phyloP scores from a whole-genome alignment of 2,329 filamentous ascomycete species.

The Apiospora rasikravindrae region DNA sequence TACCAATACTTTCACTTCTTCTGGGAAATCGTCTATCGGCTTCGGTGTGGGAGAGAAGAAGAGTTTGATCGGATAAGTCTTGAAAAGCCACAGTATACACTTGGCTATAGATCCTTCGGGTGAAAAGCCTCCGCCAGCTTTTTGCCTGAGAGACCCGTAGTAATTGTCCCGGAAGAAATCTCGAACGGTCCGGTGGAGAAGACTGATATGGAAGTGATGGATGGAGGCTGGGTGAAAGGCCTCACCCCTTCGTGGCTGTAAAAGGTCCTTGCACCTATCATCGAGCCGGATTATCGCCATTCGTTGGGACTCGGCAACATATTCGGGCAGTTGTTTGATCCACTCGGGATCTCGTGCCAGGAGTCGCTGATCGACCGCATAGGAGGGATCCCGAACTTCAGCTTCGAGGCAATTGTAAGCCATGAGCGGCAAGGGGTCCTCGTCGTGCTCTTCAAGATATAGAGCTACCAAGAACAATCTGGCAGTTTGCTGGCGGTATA shows the following conservation, averaged over 20 bases:
- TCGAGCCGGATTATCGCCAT: background rate
- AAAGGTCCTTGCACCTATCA: background rate
- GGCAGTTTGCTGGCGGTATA: background rate
- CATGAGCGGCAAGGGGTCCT: background rate
- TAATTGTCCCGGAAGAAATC: background rate
- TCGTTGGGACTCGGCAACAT: background rate
- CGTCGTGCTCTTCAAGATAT: background rate
- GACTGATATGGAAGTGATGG: background rate
- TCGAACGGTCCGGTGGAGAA: background rate
- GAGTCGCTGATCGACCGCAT: background rate
- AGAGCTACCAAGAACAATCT: background rate
- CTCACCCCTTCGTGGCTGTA: background rate
- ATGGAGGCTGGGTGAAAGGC: background rate
- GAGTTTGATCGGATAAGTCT: background rate
- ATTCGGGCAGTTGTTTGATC: background rate
- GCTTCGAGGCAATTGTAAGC: slow-evolving; percentile 1
- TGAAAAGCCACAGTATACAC: background rate
- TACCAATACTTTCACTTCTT: background rate
- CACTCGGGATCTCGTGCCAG: background rate
- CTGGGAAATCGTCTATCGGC: background rate
- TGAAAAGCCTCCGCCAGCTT: background rate
- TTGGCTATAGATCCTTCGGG: background rate
- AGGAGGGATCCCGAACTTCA: background rate
- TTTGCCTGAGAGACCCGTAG: background rate
- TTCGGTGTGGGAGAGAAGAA: background rate